Evolutionary conservation across 2,329 filamentous ascomycete genomes (phyloP).

Genomic region (Ophiocordyceps camponoti-rufipedis): DNA sequence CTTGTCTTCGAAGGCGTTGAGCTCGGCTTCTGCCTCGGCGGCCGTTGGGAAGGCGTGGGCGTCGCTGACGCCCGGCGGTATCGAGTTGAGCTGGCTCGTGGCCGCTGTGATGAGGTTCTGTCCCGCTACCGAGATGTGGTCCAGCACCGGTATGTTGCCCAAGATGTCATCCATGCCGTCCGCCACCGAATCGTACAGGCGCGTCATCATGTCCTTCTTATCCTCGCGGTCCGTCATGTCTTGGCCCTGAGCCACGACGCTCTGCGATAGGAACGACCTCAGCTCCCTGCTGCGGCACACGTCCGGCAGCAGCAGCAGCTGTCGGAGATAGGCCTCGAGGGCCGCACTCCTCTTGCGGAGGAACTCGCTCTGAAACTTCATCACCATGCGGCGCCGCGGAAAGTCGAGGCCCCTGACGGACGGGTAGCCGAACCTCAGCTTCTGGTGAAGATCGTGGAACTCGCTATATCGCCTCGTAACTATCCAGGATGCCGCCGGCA

Average conservation of each 20-base stretch:
- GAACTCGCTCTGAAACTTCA: constrained; percentile 95
- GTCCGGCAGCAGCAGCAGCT: constrained; percentile 71
- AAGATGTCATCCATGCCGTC: constrained; percentile 98
- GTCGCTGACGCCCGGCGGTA: constrained; percentile 32
- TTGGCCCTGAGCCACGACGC: constrained; percentile 50
- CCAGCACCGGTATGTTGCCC: constrained; percentile 86
- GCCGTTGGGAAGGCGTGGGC: constrained; percentile 30
- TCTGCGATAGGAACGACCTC: constrained; percentile 80
- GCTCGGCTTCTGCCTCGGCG: constrained; percentile 82
- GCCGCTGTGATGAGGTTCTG: constrained; percentile 77
- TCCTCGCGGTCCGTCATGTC: constrained; percentile 38
- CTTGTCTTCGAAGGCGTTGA: constrained; percentile 80
- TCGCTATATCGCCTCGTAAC: constrained; percentile 91
- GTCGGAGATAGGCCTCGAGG: constrained; percentile 68
- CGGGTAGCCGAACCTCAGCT: constrained; percentile 65
- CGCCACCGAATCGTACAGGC: constrained; percentile 89
- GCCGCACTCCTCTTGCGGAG: constrained; percentile 72
- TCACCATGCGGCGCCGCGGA: constrained; percentile 75
- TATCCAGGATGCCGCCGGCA: constrained; percentile 90
- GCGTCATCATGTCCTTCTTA: constrained; percentile 76
- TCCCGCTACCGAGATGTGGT: constrained; percentile 81
- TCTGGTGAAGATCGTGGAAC: constrained; percentile 89
- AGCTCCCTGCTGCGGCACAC: constrained; percentile 89
- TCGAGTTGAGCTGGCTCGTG: constrained; percentile 41
- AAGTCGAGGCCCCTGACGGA: constrained; percentile 85